Base-by-base conservation (phyloP, 2,329 filamentous ascomycete genomes). In the Chrysoporthe puriensis region DNA sequence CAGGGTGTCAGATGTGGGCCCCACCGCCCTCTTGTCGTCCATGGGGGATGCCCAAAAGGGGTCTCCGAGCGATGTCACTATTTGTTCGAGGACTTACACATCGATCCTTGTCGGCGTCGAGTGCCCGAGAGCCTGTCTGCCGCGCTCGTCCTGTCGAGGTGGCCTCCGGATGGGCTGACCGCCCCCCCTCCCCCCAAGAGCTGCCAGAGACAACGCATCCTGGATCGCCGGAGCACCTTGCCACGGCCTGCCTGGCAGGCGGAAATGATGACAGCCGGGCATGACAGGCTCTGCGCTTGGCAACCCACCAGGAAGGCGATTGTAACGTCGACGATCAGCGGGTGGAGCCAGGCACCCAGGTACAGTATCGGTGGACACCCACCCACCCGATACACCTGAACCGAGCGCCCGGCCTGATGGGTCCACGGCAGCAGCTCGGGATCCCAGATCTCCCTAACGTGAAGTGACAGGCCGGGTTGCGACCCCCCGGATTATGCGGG, bases 1-100 rank as follows among this genome's bases (percentile, higher is more conserved):
- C 62, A 68, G 67, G 54, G 66, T 68, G 63, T 50, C 57, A 66
- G 64, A 56, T 21, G 54, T 50, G 66, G 64, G 52, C 40, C 26
- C 50, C 26, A 34, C 32, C 4, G 21, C 14, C 26, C 5, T 21
- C 50, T 54, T 54, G 32, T 54, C 50, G 50, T 16, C 26, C 32
- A 54, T 54, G 32, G 32, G 50, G 50, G 32, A 16, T 21, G 21
- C 50, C 50, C 50, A 54, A 54, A 54, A 54, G 50, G 50, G 50
- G 50, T 54, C 50, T 54, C 50, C 21, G 50, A 13, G 32, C 32
- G 50, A 34, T 26, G 26, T 32, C 50, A 54, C 21, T 26, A 21
- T 1, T 4, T n/a, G 48, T 54, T 13, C 50, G 26, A 26, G 26
- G 26, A 26, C 26, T 26, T 26, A 5, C 36, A 5, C 36, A 40